phyloP scores from a whole-genome alignment of 2,329 filamentous ascomycete species.

The Pseudogymnoascus destructans region DNA sequence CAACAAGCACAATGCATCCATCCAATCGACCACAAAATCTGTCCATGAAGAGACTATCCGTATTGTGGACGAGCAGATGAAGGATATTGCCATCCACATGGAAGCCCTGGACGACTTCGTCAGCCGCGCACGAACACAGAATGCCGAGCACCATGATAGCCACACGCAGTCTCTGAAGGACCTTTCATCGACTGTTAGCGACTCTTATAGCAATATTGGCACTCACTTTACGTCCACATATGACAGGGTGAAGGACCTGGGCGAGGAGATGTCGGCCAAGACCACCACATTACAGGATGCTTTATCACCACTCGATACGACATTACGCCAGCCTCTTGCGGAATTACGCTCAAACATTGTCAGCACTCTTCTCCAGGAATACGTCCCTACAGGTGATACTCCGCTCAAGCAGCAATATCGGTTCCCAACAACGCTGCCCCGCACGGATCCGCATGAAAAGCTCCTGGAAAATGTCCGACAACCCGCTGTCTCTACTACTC shows the following conservation, averaged over 20 bases:
- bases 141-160: constrained; percentile 59
- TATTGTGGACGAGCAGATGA: constrained; percentile 80
- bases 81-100: constrained; percentile 79
- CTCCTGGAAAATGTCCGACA: constrained; percentile 39
- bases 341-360: constrained; percentile 59
- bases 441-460: constrained; percentile 51
- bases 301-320: constrained; percentile 46
- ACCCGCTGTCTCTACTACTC: constrained; percentile 24
- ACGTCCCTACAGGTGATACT: constrained; percentile 72
- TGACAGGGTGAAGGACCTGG: constrained; percentile 54
- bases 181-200: constrained; percentile 55
- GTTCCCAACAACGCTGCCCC: constrained; percentile 68
- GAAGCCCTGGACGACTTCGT: constrained; percentile 84
- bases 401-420: constrained; percentile 69
- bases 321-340: constrained; percentile 55
- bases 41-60: constrained; percentile 84
- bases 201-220: constrained; percentile 59
- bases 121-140: constrained; percentile 65
- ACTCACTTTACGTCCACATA: constrained; percentile 57
- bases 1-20: constrained; percentile 67
- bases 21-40: constrained; percentile 70
- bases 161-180: constrained; percentile 53
- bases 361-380: constrained; percentile 57
- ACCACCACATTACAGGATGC: constrained; percentile 44
- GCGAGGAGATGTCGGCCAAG: constrained; percentile 51